phyloP scores from a whole-genome alignment of 2,329 filamentous ascomycete species.

The Acrocalymma vagum region DNA sequence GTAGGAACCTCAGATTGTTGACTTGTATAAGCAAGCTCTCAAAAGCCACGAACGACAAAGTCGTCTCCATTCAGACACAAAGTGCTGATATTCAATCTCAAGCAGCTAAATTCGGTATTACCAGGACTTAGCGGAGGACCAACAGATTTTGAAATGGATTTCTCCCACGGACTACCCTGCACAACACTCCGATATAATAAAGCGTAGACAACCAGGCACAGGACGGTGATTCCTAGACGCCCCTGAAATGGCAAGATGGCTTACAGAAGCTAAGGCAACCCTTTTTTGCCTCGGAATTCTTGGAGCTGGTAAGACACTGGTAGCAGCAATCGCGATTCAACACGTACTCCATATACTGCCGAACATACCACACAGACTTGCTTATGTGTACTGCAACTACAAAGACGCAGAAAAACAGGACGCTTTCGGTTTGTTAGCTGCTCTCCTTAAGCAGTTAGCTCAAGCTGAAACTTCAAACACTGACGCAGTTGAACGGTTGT shows the following conservation, averaged over 20 bases:
- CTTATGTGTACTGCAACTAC: constrained; percentile 60
- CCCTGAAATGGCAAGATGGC: constrained; percentile 15
- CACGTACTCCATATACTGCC: constrained; percentile 40
- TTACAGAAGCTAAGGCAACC: constrained; percentile 24
- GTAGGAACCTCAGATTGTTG: constrained; percentile 3
- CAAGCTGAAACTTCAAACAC: too few species aligned
- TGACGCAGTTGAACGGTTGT: constrained; percentile 4
- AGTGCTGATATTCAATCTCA: too few species aligned
- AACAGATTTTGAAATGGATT: constrained; percentile 47
- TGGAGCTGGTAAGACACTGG: constrained; percentile 60
- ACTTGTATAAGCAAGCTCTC: constrained; percentile 19
- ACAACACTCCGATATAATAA: constrained; percentile 54
- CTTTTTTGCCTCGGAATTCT: constrained; percentile 60
- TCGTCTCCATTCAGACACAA: background rate
- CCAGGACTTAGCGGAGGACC: constrained; percentile 1
- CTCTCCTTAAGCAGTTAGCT: constrained; percentile 20
- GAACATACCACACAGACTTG: constrained; percentile 45
- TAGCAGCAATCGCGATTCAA: constrained; percentile 54
- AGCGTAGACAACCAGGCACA: constrained; percentile 49
- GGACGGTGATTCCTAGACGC: constrained; percentile 58
- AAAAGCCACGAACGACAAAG: constrained; percentile 17
- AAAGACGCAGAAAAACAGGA: constrained; percentile 48
- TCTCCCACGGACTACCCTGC: constrained; percentile 43
- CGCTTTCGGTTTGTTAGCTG: constrained; percentile 7
- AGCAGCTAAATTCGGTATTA: too few species aligned